Conservation (phyloP, 1,284 basidiomycete genomes). For the Ustilago nuda region DNA sequence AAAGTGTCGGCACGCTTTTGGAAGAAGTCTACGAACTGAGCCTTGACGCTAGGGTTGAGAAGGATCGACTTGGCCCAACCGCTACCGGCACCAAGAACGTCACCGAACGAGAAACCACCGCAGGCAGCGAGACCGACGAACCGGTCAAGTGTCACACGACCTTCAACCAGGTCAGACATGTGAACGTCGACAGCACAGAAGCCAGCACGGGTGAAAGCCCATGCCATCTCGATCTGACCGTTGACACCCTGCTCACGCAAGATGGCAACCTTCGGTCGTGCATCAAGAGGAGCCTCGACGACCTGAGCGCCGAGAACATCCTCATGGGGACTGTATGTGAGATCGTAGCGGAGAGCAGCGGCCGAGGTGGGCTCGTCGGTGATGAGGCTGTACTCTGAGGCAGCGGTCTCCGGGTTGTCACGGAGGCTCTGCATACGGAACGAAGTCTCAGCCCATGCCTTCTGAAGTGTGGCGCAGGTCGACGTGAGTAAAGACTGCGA, state of each 20-base stretch:
- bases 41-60: constrained; percentile 79
- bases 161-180: constrained; percentile 94
- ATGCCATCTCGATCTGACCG: constrained; percentile 98
- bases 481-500: constrained; percentile 39
- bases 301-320: constrained; percentile 40
- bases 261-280: constrained; percentile 89
- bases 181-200: constrained; percentile 96
- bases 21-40: constrained; percentile 86
- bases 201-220: constrained; percentile 91
- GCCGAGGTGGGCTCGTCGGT: constrained; percentile 47
- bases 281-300: constrained; percentile 48
- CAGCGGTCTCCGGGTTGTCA: constrained; percentile 82
- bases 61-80: constrained; percentile 97
- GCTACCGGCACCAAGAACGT: constrained; percentile 95
- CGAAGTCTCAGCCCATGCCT: constrained; percentile 92
- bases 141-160: constrained; percentile 75
- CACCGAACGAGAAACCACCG: constrained; percentile 98
- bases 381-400: constrained; percentile 87
- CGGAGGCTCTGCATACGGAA: constrained; percentile 89
- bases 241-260: constrained; percentile 98
- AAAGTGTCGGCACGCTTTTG: constrained; percentile 80
- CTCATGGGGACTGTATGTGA: constrained; percentile 63
- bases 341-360: constrained; percentile 70
- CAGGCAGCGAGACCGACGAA: constrained; percentile 94
- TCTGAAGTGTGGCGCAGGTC: constrained; percentile 79